Evolutionary conservation across 2,329 filamentous ascomycete genomes (phyloP), one percentile per base, ranked within the genome.

Genomic region (Arthrobotrys sphaeroides): DNA sequence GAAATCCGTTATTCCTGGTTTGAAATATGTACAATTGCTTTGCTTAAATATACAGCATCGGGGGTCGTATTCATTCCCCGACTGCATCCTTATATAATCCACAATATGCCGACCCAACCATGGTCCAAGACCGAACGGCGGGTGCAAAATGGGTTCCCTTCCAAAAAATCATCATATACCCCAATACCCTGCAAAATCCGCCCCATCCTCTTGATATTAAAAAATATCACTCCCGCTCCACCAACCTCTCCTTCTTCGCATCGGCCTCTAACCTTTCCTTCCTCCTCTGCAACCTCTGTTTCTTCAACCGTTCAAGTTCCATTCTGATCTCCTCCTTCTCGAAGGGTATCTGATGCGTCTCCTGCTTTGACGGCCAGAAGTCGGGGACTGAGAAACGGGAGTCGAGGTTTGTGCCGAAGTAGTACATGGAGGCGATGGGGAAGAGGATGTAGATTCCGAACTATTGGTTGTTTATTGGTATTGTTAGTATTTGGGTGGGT

Each of bases 381-480:
- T 91, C 91, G 20, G 91, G 90, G 0, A 98, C 92, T 53, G 88
- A 85, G 86, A 99, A 99, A 78, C 93, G 90, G 79, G 90, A 88
- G 84, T 99, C 95, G 82, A 99, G 92, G 83, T 99, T 99, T 68
- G 94, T 97, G 82, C 95, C 95, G 83, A 98, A 99, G 86, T 99
- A 99, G 87, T 96, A 98, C 95, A 99, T 99, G 86, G 95, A 94
- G 80, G 92, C 93, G 81, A 99, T 98, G 16, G 95, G 95, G 84
- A 99, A 99, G 87, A 97, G 90, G 85, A 99, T 90, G 85, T 99
- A 99, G 88, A 96, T 92, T 85, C 94, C 94, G 83, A 99, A 99
- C 94, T 75, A 18, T 26, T 60, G 33, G n/a, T 28, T 53, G 13
- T 36, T 59, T 69, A 22, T 77, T 68, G 45, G 5, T 31, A 12